phyloP scores from a whole-genome alignment of 75 land plant species.

The Gnetum montanum region DNA sequence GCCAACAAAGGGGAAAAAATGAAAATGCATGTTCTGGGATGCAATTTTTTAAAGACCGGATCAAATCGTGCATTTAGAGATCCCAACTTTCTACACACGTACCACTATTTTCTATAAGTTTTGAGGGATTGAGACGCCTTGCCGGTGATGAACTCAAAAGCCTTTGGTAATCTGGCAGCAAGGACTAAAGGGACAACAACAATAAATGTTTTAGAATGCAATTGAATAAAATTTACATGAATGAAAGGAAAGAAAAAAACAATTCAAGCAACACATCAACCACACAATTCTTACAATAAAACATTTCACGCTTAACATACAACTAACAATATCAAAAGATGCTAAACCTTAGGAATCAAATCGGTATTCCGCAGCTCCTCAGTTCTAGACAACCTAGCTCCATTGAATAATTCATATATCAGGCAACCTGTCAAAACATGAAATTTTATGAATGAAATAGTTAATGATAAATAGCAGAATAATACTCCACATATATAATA shows the following conservation, averaged over 20 bases:
- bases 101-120: slow-evolving; percentile 96
- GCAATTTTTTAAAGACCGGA: too few species aligned
- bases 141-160: slow-evolving; percentile 82
- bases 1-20: too few species aligned
- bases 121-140: slow-evolving; percentile 82
- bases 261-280: not conserved
- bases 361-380: slow-evolving; percentile 86
- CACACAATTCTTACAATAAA: too few species aligned
- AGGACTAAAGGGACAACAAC: slow-evolving; percentile 55
- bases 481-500: too few species aligned
- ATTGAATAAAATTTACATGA: slow-evolving; percentile 4
- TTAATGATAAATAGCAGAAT: too few species aligned
- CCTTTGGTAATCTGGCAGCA: slow-evolving; percentile 98
- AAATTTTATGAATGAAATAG: too few species aligned
- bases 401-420: slow-evolving; percentile 88
- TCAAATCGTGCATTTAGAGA: not conserved
- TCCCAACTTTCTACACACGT: not conserved
- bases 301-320: too few species aligned
- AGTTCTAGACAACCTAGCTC: slow-evolving; percentile 61
- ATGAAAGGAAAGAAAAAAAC: not conserved
- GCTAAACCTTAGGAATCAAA: slow-evolving; percentile 93
- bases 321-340: too few species aligned
- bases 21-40: too few species aligned
- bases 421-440: slow-evolving; percentile 75
- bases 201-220: too few species aligned